Evolutionary conservation across 768 basidiomycete genomes (phyloP).

Genomic region (Lactarius indigo): DNA sequence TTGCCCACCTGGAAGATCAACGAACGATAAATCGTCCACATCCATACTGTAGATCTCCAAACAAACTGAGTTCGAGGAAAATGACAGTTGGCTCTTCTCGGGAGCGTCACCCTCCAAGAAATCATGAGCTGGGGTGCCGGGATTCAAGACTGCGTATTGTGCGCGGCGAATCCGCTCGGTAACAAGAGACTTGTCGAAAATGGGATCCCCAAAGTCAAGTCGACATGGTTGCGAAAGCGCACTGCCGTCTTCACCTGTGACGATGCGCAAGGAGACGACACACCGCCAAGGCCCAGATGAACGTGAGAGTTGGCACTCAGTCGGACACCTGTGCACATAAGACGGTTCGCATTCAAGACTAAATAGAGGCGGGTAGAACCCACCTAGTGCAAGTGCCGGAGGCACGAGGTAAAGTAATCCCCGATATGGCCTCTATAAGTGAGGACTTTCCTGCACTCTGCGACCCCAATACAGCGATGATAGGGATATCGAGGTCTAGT

Average conservation of each 20-base stretch:
- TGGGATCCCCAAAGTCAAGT: slow-evolving; percentile 35
- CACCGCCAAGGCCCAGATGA: slow-evolving; percentile 35
- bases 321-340: slow-evolving; percentile 33
- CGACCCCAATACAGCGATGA: slow-evolving; percentile 68
- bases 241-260: slow-evolving; percentile 29
- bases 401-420: slow-evolving; percentile 64
- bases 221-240: slow-evolving; percentile 35
- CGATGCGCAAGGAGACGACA: slow-evolving; percentile 33
- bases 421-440: slow-evolving; percentile 72
- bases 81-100: slow-evolving; percentile 27
- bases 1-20: slow-evolving; percentile 39
- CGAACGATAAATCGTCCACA: slow-evolving; percentile 40
- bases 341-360: neutral
- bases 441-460: slow-evolving; percentile 79
- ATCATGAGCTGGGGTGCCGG: slow-evolving; percentile 32
- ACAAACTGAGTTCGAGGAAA: slow-evolving; percentile 38
- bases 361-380: neutral
- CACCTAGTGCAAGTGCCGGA: slow-evolving; percentile 77
- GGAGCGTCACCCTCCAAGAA: slow-evolving; percentile 42
- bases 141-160: slow-evolving; percentile 64
- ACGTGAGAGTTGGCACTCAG: slow-evolving; percentile 35
- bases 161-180: slow-evolving; percentile 67
- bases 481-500: slow-evolving; percentile 66
- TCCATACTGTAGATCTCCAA: slow-evolving; percentile 38
- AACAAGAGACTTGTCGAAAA: slow-evolving; percentile 50